Percentiles rank a stretch among this genome's conserved stretches.
Conservation (phyloP, 2,329 filamentous ascomycete species). For the Daldinia sp. region DNA sequence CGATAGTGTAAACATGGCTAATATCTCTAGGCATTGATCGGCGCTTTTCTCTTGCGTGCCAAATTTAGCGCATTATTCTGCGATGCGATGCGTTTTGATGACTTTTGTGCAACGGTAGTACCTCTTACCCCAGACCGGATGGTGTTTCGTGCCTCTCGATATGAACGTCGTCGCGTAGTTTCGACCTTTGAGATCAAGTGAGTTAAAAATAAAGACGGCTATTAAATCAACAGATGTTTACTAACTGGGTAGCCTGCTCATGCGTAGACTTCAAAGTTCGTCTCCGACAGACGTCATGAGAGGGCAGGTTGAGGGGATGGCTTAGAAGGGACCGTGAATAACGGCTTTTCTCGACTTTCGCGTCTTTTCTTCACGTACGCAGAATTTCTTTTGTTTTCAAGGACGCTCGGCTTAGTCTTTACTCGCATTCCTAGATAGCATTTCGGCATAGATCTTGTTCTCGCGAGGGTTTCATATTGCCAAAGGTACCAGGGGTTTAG, state of each 20-base stretch:
- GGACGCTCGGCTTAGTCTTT: neutral
- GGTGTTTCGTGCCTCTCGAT: neutral
- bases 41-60: neutral
- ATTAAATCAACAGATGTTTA: neutral
- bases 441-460: neutral
- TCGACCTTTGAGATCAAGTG: conserved; percentile 10
- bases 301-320: neutral
- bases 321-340: neutral
- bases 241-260: conserved; percentile 5
- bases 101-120: neutral
- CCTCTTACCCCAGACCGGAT: neutral
- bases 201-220: neutral
- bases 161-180: neutral
- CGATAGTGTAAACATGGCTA: neutral
- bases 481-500: neutral
- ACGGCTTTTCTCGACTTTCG: neutral
- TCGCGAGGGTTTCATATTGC: neutral
- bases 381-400: neutral
- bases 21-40: neutral
- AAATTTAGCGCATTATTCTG: neutral
- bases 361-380: neutral
- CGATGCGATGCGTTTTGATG: neutral
- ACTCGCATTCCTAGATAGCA: neutral
- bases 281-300: neutral
- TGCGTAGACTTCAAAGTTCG: neutral